Evolutionary conservation across 2,329 filamentous ascomycete species (phyloP).

Genomic region (Scedosporium minutisporum): DNA sequence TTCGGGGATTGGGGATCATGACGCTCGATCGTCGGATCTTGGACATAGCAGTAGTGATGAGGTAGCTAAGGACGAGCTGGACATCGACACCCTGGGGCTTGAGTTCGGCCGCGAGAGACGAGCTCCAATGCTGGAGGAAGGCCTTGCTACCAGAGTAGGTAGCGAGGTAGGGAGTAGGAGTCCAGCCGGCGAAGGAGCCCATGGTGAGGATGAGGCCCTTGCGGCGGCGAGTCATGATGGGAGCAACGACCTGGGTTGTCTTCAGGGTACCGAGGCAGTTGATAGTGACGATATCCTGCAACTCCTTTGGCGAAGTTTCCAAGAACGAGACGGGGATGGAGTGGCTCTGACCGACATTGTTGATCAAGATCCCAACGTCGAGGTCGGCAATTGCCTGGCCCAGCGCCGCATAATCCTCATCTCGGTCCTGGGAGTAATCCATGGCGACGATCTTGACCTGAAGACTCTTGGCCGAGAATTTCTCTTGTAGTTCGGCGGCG

Average conservation of each 20-base stretch:
- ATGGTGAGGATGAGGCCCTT: slow-evolving; percentile 89
- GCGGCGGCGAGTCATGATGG: slow-evolving; percentile 75
- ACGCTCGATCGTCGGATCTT: slow-evolving; percentile 76
- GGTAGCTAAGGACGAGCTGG: slow-evolving; percentile 84
- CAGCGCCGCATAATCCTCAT: slow-evolving; percentile 70
- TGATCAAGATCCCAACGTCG: slow-evolving; percentile 81
- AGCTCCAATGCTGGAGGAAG: slow-evolving; percentile 95
- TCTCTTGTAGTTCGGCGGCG: slow-evolving; percentile 62
- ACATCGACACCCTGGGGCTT: slow-evolving; percentile 73
- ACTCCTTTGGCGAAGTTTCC: slow-evolving; percentile 67
- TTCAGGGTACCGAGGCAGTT: slow-evolving; percentile 88
- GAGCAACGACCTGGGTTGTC: slow-evolving; percentile 75
- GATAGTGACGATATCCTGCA: slow-evolving; percentile 85
- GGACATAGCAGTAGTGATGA: slow-evolving; percentile 94
- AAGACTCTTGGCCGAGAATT: slow-evolving; percentile 51
- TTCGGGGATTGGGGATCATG: slow-evolving; percentile 70
- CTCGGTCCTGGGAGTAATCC: slow-evolving; percentile 77
- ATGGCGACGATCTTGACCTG: slow-evolving; percentile 75
- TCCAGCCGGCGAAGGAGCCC: slow-evolving; percentile 90
- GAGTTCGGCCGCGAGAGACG: slow-evolving; percentile 74
- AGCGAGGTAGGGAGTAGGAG: slow-evolving; percentile 83
- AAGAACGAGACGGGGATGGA: slow-evolving; percentile 84
- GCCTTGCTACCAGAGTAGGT: slow-evolving; percentile 98
- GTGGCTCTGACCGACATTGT: slow-evolving; percentile 95
- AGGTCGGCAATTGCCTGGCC: slow-evolving; percentile 58